Evolutionary conservation across 352 stramenopile genomes (phyloP).

Genomic region (Phytophthora constricta): DNA sequence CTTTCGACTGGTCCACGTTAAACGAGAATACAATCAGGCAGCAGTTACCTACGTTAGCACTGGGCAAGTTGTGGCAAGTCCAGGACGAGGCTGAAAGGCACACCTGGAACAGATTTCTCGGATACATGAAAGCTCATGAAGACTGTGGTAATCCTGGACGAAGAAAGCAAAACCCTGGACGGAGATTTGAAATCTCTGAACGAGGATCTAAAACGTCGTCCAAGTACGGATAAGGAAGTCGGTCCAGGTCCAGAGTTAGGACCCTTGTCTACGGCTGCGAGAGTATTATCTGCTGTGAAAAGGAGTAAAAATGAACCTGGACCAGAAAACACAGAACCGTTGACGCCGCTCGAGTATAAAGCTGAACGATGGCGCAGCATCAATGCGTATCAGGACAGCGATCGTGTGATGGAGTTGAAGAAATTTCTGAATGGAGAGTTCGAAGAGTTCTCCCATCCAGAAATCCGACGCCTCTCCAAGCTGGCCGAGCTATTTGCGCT

Average conservation of each 20-base stretch:
- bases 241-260: not conserved
- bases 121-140: not conserved
- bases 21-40: not conserved
- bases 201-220: not conserved
- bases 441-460: not conserved
- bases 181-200: no score
- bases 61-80: not conserved
- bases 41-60: not conserved
- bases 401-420: not conserved
- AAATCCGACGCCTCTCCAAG: not conserved
- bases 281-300: not conserved
- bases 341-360: not conserved
- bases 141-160: not conserved
- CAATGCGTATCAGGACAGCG: not conserved
- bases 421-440: not conserved
- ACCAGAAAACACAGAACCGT: not conserved
- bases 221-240: no score
- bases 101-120: not conserved
- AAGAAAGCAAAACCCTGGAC: no score
- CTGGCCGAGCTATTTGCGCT: not conserved
- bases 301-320: not conserved
- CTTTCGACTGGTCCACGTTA: not conserved
- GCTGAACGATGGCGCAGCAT: slow-evolving; percentile 2
- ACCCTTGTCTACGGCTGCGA: not conserved
- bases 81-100: not conserved